Evolutionary conservation across 768 basidiomycete genomes (phyloP).

Genomic region (Mycena pura): DNA sequence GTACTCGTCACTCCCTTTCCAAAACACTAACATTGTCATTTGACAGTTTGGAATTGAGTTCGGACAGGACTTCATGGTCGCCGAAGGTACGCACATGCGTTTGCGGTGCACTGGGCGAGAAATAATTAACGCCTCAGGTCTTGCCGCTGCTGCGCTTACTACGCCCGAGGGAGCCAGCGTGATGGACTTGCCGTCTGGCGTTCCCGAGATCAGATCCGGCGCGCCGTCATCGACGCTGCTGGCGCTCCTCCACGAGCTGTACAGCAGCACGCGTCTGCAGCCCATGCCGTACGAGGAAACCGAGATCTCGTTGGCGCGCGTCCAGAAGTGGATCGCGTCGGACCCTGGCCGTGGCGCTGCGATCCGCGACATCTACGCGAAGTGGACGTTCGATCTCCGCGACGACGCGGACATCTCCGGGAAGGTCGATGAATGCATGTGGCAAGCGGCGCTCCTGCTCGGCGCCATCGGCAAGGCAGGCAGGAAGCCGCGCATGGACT

Average conservation of each 20-base stretch:
- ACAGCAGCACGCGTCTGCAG: not conserved
- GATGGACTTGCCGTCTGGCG: not conserved
- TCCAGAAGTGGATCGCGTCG: not conserved
- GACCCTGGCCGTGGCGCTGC: not conserved
- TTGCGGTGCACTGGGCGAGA: not conserved
- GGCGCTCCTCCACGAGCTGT: slow-evolving; percentile 6
- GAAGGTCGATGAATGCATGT: slow-evolving; percentile 58
- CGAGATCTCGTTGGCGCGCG: not conserved
- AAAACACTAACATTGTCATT: not conserved
- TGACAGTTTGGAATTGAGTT: slow-evolving; percentile 12
- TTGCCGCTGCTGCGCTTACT: slow-evolving; percentile 7
- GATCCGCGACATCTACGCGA: slow-evolving; percentile 7
- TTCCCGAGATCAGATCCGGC: slow-evolving; percentile 3
- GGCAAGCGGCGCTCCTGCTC: slow-evolving; percentile 55
- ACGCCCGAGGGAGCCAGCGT: not conserved
- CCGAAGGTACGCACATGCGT: not conserved
- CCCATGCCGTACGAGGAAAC: not conserved
- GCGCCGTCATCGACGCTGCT: not conserved
- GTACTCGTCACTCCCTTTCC: not conserved
- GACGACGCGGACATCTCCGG: slow-evolving; percentile 39
- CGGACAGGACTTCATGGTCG: slow-evolving; percentile 11
- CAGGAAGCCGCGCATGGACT: slow-evolving; percentile 57
- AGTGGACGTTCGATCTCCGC: slow-evolving; percentile 9
- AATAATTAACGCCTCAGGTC: not conserved
- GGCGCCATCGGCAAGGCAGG: slow-evolving; percentile 54